Percentiles rank a stretch among this genome's conserved stretches.
phyloP scores from a whole-genome alignment of 805 yeast species.

The Zygotorulaspora florentina region DNA sequence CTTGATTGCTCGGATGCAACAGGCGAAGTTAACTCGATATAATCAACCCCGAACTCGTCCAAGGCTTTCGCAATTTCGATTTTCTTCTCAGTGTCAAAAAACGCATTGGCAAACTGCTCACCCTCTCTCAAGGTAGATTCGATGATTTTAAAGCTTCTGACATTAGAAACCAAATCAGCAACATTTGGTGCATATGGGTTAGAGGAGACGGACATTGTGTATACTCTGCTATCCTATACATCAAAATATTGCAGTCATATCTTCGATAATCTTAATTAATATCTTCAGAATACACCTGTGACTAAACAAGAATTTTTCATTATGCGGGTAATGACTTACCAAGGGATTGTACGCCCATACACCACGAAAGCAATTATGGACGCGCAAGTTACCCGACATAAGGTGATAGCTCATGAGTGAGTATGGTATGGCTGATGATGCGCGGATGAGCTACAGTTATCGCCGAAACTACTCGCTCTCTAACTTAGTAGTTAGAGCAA shows the following conservation, averaged over 20 bases:
- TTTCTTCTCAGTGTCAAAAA: constrained; percentile 90
- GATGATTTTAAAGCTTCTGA: constrained; percentile 80
- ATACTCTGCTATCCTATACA: neutral
- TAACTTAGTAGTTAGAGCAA: too few relatives aligned
- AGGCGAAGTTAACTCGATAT: constrained; percentile 97
- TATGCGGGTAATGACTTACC: too few relatives aligned
- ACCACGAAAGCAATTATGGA: too few relatives aligned
- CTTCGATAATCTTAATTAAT: too few relatives aligned
- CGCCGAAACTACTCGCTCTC: too few relatives aligned
- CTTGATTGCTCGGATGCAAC: constrained; percentile 95
- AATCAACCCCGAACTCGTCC: constrained; percentile 97
- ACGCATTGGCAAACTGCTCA: constrained; percentile 97
- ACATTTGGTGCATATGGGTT: constrained; percentile 98
- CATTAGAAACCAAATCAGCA: constrained; percentile 85
- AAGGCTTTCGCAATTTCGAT: constrained; percentile 95
- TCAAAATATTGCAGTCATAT: neutral
- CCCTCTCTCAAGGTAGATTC: constrained; percentile 97
- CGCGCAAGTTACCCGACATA: too few relatives aligned
- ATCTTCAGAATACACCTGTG: neutral
- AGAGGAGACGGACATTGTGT: constrained; percentile 13
- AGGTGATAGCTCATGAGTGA: too few relatives aligned
- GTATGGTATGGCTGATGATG: too few relatives aligned
- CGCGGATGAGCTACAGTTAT: too few relatives aligned
- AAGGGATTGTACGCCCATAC: too few relatives aligned
- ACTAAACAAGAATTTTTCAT: too few relatives aligned